These are phyloP conservation scores for Aspergillus brasiliensis DNA, from an alignment of 2,329 filamentous ascomycete genomes.

Conservation along the genomic window DNA sequence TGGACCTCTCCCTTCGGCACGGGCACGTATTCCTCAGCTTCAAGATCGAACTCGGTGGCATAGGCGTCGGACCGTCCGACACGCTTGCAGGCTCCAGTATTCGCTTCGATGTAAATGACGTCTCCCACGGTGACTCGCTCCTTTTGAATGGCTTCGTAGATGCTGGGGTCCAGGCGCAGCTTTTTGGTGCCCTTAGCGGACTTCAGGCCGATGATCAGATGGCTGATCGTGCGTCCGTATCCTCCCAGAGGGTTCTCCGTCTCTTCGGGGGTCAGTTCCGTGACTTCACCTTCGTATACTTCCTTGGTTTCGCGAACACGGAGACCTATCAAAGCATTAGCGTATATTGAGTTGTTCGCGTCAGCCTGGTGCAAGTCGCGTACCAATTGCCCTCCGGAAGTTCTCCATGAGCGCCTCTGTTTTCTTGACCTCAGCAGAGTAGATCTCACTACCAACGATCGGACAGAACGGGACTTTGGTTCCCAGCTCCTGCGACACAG, in stretches of 20 bases:
- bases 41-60: constrained; percentile 96
- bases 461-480: constrained; percentile 98
- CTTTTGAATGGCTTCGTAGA: constrained; percentile 99
- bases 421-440: constrained; percentile 98
- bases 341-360: not conserved
- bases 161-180: constrained; percentile 91
- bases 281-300: constrained; percentile 98
- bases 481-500: constrained; percentile 93
- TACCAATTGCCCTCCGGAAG: constrained; percentile 92
- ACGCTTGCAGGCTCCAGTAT: constrained; percentile 96
- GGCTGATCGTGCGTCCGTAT: constrained; percentile 97
- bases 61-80: constrained; percentile 96
- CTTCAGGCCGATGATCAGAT: constrained; percentile 90
- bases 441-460: constrained; percentile 97
- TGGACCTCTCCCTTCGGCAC: constrained; percentile 98
- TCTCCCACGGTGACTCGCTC: constrained; percentile 95
- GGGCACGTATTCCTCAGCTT: constrained; percentile 98
- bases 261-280: constrained; percentile 95
- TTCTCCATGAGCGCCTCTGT: constrained; percentile 99
- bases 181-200: constrained; percentile 98
- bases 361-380: constrained; percentile 5
- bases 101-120: constrained; percentile 98
- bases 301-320: constrained; percentile 99
- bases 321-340: constrained; percentile 53
- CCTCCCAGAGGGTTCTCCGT: constrained; percentile 95